phyloP scores from a whole-genome alignment of 208 protist species.

The Wallacemonas collosoma region DNA sequence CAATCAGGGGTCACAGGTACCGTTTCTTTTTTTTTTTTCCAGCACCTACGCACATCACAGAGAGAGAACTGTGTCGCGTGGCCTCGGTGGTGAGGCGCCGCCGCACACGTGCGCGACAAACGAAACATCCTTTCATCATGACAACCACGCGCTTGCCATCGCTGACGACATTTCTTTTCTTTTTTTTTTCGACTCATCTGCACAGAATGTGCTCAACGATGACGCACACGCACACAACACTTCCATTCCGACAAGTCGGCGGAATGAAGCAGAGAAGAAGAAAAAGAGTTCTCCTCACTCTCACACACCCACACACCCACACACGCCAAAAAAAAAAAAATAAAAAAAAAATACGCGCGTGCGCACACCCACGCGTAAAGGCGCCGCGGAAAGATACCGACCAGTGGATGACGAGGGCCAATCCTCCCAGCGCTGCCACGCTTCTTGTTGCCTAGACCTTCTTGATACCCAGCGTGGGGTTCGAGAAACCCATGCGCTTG shows the following conservation, averaged over 20 bases:
- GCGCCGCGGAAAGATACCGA: too few species aligned
- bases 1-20: not conserved
- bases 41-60: too few species aligned
- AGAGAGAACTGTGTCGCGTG: too few species aligned
- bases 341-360: not conserved
- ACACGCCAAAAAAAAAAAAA: not conserved
- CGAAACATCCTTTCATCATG: too few species aligned
- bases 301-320: not conserved
- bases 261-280: too few species aligned
- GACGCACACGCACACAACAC: not conserved
- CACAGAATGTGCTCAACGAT: not conserved
- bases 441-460: slow-evolving; percentile 57
- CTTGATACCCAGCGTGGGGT: slow-evolving; percentile 85
- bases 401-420: too few species aligned
- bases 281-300: not conserved
- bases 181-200: not conserved
- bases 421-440: too few species aligned
- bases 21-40: not conserved
- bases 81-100: too few species aligned
- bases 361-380: not conserved
- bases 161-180: not conserved
- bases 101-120: too few species aligned
- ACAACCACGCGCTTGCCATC: not conserved
- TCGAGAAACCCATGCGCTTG: slow-evolving; percentile 89
- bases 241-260: too few species aligned